These are phyloP conservation scores for Chrysoporthe cubensis DNA, from an alignment of 2,329 filamentous ascomycete genomes.

Conservation along the genomic window DNA sequence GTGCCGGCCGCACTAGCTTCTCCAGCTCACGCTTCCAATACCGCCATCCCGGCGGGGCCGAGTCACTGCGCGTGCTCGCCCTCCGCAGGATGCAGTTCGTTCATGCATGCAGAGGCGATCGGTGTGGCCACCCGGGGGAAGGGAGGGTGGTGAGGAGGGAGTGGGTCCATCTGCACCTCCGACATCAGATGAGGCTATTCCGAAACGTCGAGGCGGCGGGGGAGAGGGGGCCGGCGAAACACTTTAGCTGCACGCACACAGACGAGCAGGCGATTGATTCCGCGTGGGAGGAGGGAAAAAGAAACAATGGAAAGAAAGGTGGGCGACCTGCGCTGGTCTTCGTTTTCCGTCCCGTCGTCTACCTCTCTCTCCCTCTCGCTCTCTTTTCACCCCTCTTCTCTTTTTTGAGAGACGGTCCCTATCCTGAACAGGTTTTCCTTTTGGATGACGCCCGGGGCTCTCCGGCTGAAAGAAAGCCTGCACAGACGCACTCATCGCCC, in stretches of 20 bases:
- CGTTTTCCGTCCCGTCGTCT: neutral
- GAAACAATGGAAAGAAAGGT: neutral
- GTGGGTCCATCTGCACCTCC: slow-evolving; percentile 9
- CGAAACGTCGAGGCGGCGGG: slow-evolving; percentile 19
- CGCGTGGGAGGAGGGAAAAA: neutral
- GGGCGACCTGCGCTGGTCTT: neutral
- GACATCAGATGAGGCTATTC: slow-evolving; percentile 28
- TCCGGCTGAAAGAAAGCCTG: neutral
- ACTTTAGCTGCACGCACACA: neutral
- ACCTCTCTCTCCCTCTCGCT: neutral
- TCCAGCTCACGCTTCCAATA: no score
- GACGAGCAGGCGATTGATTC: neutral
- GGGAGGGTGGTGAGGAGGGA: neutral
- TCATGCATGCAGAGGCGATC: neutral
- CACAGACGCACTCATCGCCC: neutral
- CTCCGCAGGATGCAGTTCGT: neutral
- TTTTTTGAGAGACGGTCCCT: neutral
- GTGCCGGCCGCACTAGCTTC: no score
- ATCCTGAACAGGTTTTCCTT: neutral
- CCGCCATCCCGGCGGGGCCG: no score
- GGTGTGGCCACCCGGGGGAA: neutral
- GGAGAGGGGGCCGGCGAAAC: slow-evolving; percentile 11
- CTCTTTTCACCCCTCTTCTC: neutral
- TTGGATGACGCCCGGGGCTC: neutral
- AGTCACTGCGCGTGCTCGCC: no score